Evolutionary conservation across 371 early-diverging fungal genomes (phyloP), one percentile per base, ranked within the genome.

Genomic region (Funneliformis caledonium): DNA sequence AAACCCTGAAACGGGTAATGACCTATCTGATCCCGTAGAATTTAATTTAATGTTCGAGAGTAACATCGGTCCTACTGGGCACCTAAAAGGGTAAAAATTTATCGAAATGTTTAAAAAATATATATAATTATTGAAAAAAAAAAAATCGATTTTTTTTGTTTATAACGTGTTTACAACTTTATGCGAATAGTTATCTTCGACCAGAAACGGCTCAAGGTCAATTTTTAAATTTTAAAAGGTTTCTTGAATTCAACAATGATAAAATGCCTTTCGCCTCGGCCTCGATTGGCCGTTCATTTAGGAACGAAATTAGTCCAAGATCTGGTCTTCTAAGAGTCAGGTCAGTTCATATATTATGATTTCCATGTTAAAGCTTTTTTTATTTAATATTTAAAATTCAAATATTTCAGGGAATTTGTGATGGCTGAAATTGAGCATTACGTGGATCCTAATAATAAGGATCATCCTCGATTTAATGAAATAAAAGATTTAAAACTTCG

Each of bases 161-260:
- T 16, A 12, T 52, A 52, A 52, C 12, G 52, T 52, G 12, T 5
- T 2, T 52, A 6, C 4, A 5, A 4, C 14, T 52, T 19, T 2
- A 52, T 19, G 52, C 52, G 52, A 80, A 80, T 79, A 91, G 93
- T 83, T 99, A 92, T 89, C 90, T 99, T 82, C 93, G 99, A 76
- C 99, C 99, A 76, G 99, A 99, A 89, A 99, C 99, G 22, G 99
- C 99, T 60, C 99, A 99, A 90, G 99, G 99, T 82, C 99, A 99
- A 88, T 99, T 99, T 89, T 86, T 98, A 72, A 99, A 99, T 93
- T 99, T 99, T 83, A 97, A 98, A 89, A 90, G 94, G 48, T 91
- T 99, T 60, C 92, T 97, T 62, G 99, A 99, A 85, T 96, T 94
- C 89, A 99, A 99, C 91, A 96, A 96, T 85, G 97, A 96, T 77